These are phyloP conservation scores for Pseudozyma sp. DNA, from an alignment of 1,284 basidiomycete genomes.

Conservation along the genomic window DNA sequence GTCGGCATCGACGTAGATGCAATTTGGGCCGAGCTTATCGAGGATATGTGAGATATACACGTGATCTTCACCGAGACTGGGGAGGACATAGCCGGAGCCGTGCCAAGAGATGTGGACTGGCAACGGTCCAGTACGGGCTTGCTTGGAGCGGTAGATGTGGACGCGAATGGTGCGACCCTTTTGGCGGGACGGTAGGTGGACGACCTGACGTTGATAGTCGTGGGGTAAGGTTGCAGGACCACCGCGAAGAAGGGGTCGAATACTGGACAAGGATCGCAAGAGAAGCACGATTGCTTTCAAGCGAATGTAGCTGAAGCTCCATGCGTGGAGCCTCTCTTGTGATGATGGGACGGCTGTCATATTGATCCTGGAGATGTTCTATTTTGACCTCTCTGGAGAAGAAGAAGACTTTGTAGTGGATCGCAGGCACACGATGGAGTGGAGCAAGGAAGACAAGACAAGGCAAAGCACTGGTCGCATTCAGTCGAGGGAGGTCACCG, in stretches of 20 bases:
- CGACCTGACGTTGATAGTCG: conserved; percentile 23
- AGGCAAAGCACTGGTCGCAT: no score
- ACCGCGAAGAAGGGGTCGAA: conserved; percentile 19
- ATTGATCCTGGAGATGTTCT: not conserved
- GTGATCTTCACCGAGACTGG: conserved; percentile 44
- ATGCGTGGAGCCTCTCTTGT: conserved; percentile 28
- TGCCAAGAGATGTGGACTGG: conserved; percentile 48
- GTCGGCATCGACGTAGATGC: conserved; percentile 55
- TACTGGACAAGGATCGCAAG: conserved; percentile 23
- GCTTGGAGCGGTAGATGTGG: conserved; percentile 47
- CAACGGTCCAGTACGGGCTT: conserved; percentile 13
- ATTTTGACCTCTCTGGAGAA: no score
- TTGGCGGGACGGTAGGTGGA: conserved; percentile 50
- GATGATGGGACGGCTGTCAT: conserved; percentile 4
- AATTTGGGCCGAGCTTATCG: conserved; percentile 26
- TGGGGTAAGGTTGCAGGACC: conserved; percentile 17
- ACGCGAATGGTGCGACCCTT: conserved; percentile 42
- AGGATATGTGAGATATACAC: conserved; percentile 25
- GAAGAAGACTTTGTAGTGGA: not conserved
- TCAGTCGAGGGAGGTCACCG: no score
- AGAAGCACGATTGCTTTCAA: conserved; percentile 29
- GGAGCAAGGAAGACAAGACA: no score
- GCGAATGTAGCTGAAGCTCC: conserved; percentile 31
- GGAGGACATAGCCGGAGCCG: conserved; percentile 47
- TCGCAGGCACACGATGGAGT: no score